phyloP scores from a whole-genome alignment of 2,329 filamentous ascomycete species.

The Aspergillus pseudoterreus region DNA sequence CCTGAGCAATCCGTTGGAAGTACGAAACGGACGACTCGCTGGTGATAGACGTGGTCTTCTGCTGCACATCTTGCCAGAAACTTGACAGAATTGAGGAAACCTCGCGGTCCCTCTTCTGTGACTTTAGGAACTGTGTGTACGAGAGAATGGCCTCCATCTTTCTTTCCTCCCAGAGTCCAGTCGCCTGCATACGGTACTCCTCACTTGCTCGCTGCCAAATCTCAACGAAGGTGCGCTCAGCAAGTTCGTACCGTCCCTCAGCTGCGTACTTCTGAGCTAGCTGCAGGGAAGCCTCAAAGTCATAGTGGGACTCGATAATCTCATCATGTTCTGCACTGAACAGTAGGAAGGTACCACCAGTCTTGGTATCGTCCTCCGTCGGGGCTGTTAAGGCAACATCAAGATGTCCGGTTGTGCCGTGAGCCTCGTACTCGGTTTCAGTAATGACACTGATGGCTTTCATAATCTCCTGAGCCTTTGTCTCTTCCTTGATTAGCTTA shows the following conservation, averaged over 20 bases:
- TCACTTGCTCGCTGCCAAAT: slow-evolving; percentile 49
- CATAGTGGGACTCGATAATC: slow-evolving; percentile 18
- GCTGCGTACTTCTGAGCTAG: slow-evolving; percentile 37
- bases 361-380: neutral
- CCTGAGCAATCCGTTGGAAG: slow-evolving; percentile 39
- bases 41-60: slow-evolving; percentile 31
- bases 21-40: slow-evolving; percentile 37
- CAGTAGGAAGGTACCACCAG: neutral
- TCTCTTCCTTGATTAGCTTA: slow-evolving; percentile 45
- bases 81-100: slow-evolving; percentile 45
- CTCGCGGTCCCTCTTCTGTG: slow-evolving; percentile 44
- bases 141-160: slow-evolving; percentile 46
- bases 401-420: slow-evolving; percentile 13
- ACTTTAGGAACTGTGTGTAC: slow-evolving; percentile 46
- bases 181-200: slow-evolving; percentile 41
- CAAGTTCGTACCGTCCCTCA: slow-evolving; percentile 30
- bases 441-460: slow-evolving; percentile 19
- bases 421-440: slow-evolving; percentile 8
- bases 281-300: slow-evolving; percentile 34
- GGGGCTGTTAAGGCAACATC: neutral
- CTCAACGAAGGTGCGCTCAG: slow-evolving; percentile 48
- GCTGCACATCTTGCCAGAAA: slow-evolving; percentile 49
- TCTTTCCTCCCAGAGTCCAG: slow-evolving; percentile 46
- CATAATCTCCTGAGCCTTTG: slow-evolving; percentile 41
- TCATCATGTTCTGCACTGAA: slow-evolving; percentile 26